Evolutionary conservation across 139 green algal genomes (phyloP), one percentile per base, ranked within the genome.

Genomic region (Tetradesmus obliquus): DNA sequence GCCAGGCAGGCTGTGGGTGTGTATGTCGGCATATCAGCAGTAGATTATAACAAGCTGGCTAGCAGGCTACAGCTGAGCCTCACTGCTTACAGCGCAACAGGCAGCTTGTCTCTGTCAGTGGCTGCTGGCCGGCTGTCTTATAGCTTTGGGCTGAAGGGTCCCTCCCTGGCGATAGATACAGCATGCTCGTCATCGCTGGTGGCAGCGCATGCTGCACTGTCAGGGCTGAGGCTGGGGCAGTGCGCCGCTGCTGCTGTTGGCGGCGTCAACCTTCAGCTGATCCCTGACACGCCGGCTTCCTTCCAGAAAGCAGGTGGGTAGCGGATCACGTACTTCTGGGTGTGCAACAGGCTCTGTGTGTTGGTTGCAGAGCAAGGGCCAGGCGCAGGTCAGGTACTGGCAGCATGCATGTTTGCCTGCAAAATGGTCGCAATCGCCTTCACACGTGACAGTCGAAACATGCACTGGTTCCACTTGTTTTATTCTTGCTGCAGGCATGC

Each of bases 121-220:
- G 90, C 95, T 3, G 94, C 95, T 76, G 97, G 97, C 22, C 95
- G 97, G 2, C 54, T 98, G 87, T 94, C 93, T 1, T 99, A 97
- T 92, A 94, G 90, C 55, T 97, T 98, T 81, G 94, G 93, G 55
- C 89, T 98, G 32, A 92, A 87, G 12, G 97, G 97, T 0, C 96
- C 97, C 53, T 93, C 95, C 71, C 74, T 99, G 57, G 96, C 95
- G 24, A 90, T 98, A 7, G 97, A 99, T 91, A 99, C 97, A 51
- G 97, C 97, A n/a, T 99, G 97, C 92, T 98, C 95, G 2, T 98
- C 96, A 0, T 96, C 95, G 0, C 93, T 99, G 58, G 95, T 99
- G 71, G 96, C 97, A 12, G n/a, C 81, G 55, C 93, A 97, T 79
- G 51, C 92, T 3, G 94, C 93, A 1, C 69, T 94, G 20, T 8